These are phyloP conservation scores for Nicotiana benthamiana DNA, from an alignment of 257 asterid genomes.

Conservation along the genomic window DNA sequence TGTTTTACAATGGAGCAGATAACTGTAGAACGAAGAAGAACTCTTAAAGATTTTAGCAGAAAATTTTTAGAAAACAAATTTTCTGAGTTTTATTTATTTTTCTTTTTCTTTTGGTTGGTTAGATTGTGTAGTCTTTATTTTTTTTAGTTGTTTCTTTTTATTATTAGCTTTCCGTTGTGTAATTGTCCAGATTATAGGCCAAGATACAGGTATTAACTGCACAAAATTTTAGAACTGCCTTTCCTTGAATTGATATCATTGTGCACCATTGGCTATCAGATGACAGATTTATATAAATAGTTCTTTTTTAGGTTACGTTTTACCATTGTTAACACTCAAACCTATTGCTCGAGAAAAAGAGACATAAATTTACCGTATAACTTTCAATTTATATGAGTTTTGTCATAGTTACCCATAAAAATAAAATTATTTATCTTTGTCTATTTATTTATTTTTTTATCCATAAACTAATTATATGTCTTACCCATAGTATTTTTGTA, in stretches of 20 bases:
- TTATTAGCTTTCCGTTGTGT: not conserved
- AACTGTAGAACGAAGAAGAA: not conserved
- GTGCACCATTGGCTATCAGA: not conserved
- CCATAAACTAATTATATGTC: no score
- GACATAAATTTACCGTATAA: no score
- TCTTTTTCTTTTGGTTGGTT: not conserved
- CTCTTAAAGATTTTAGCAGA: slow-evolving; percentile 1
- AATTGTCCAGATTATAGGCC: not conserved
- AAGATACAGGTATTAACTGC: not conserved
- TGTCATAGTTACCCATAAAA: no score
- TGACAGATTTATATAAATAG: not conserved
- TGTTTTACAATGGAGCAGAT: not conserved
- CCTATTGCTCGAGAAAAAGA: no score
- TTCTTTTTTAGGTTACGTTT: not conserved
- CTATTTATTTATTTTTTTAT: no score
- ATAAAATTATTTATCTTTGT: no score
- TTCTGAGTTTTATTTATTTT: not conserved
- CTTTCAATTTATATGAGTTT: no score
- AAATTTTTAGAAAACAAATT: not conserved
- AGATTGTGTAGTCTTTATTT: not conserved
- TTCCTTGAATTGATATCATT: not conserved
- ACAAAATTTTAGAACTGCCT: not conserved
- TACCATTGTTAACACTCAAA: not conserved
- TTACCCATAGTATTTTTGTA: no score
- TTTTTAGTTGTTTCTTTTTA: not conserved